phyloP scores from a whole-genome alignment of 179 eudicot species.

The Carnegiea gigantea region DNA sequence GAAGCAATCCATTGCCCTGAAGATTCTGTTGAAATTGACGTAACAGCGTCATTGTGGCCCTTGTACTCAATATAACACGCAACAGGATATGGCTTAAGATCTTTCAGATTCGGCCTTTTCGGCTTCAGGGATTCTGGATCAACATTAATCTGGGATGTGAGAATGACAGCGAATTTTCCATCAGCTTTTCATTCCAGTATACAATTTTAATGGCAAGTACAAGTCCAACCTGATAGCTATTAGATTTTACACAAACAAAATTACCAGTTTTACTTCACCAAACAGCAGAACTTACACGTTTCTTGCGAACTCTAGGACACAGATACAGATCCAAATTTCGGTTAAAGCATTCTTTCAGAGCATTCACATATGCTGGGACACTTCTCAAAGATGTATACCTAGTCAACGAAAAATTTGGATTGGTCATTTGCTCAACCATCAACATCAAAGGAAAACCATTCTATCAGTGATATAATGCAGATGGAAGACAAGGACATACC shows the following conservation, averaged over 20 bases:
- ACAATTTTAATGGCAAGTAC: background rate
- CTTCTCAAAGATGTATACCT: slow-evolving; percentile 80
- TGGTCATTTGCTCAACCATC: background rate
- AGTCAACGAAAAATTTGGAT: slow-evolving; percentile 14
- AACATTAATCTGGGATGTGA: slow-evolving; percentile 61
- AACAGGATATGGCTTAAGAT: slow-evolving; percentile 85
- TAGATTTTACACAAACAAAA: background rate
- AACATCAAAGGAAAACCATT: background rate
- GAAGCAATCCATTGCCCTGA: slow-evolving; percentile 99
- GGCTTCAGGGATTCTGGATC: slow-evolving; percentile 91
- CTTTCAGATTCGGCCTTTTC: slow-evolving; percentile 77
- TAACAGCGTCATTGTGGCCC: slow-evolving; percentile 85
- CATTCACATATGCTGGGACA: slow-evolving; percentile 82
- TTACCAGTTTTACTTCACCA: background rate
- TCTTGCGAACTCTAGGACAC: slow-evolving; percentile 84
- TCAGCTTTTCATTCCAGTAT: background rate
- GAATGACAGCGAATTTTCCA: background rate
- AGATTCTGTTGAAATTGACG: slow-evolving; percentile 72
- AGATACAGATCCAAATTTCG: slow-evolving; percentile 90
- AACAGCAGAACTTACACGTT: slow-evolving; percentile 57
- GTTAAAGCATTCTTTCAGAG: slow-evolving; percentile 63
- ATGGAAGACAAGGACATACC: slow-evolving; percentile 34
- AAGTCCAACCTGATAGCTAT: background rate
- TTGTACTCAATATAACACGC: slow-evolving; percentile 83
- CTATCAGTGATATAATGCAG: background rate